These are phyloP conservation scores for Sarcodon aspratus DNA, from an alignment of 768 basidiomycete species.

Conservation along the genomic window DNA sequence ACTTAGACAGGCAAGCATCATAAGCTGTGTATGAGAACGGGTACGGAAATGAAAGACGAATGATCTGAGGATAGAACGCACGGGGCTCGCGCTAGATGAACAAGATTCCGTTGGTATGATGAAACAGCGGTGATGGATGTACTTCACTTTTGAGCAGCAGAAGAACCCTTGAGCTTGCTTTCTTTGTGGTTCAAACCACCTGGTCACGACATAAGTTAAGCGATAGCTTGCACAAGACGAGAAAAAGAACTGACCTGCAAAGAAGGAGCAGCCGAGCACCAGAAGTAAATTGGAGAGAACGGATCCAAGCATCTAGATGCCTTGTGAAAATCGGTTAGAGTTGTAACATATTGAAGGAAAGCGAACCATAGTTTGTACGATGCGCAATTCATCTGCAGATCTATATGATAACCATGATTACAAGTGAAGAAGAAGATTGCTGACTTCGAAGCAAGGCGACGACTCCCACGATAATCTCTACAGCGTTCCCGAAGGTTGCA, in stretches of 20 bases:
- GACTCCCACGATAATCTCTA: slow-evolving; percentile 84
- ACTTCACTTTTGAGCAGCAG: slow-evolving; percentile 89
- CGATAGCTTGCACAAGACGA: too few relatives aligned
- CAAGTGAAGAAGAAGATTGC: too few relatives aligned
- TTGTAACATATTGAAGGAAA: slow-evolving; percentile 80
- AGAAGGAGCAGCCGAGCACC: slow-evolving; percentile 85
- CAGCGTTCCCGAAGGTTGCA: slow-evolving; percentile 74
- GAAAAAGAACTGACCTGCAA: too few relatives aligned
- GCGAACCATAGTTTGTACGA: too few relatives aligned
- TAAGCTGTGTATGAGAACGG: slow-evolving; percentile 57
- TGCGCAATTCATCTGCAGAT: too few relatives aligned
- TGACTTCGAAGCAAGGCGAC: slow-evolving; percentile 72
- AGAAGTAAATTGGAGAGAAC: slow-evolving; percentile 85
- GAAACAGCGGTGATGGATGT: too few relatives aligned
- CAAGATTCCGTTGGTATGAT: too few relatives aligned
- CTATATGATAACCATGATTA: too few relatives aligned
- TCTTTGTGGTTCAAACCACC: slow-evolving; percentile 59
- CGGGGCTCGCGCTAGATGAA: too few relatives aligned
- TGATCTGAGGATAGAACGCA: too few relatives aligned
- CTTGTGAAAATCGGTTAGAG: slow-evolving; percentile 51
- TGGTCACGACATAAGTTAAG: too few relatives aligned
- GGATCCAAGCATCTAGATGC: slow-evolving; percentile 73
- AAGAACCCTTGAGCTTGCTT: slow-evolving; percentile 69
- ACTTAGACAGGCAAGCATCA: slow-evolving; percentile 86
- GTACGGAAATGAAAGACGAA: too few relatives aligned